A percentile compares a stretch with the other conserved stretches of the same genome.
These are phyloP conservation scores for Calonectria hongkongensis DNA, from an alignment of 2,329 filamentous ascomycete species.

Conservation along the genomic window DNA sequence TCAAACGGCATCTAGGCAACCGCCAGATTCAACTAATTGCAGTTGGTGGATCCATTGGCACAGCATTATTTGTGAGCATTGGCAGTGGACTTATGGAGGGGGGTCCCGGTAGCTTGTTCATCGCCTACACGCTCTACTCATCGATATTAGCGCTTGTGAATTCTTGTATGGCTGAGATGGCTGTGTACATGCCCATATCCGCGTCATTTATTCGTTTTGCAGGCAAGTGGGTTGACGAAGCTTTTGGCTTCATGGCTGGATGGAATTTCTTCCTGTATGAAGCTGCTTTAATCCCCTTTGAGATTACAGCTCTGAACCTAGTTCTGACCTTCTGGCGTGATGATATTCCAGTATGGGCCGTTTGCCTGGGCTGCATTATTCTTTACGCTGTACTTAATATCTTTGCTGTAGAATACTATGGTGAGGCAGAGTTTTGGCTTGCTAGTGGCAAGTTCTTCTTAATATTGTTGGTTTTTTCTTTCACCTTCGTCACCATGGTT, in stretches of 20 bases:
- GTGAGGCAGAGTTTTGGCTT: slow-evolving; percentile 71
- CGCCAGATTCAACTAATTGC: slow-evolving; percentile 69
- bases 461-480: slow-evolving; percentile 67
- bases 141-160: slow-evolving; percentile 65
- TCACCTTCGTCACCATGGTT: slow-evolving; percentile 61
- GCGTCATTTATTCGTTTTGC: slow-evolving; percentile 68
- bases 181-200: slow-evolving; percentile 64
- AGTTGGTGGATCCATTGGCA: slow-evolving; percentile 70
- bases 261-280: slow-evolving; percentile 72
- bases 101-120: slow-evolving; percentile 62
- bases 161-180: slow-evolving; percentile 69
- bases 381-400: slow-evolving; percentile 40
- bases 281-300: slow-evolving; percentile 69
- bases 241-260: slow-evolving; percentile 66
- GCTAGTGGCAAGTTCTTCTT: slow-evolving; percentile 68
- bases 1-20: slow-evolving; percentile 32
- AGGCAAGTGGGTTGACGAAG: slow-evolving; percentile 69
- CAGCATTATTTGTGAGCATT: slow-evolving; percentile 47
- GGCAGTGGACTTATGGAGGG: slow-evolving; percentile 64
- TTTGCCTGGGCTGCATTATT: slow-evolving; percentile 38
- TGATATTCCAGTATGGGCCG: slow-evolving; percentile 46
- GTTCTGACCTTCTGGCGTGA: slow-evolving; percentile 60
- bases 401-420: slow-evolving; percentile 65
- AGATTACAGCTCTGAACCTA: slow-evolving; percentile 64
- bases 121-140: slow-evolving; percentile 64